Conservation (phyloP, 2,329 filamentous ascomycete species). For the Trichoderma afroharzianum region DNA sequence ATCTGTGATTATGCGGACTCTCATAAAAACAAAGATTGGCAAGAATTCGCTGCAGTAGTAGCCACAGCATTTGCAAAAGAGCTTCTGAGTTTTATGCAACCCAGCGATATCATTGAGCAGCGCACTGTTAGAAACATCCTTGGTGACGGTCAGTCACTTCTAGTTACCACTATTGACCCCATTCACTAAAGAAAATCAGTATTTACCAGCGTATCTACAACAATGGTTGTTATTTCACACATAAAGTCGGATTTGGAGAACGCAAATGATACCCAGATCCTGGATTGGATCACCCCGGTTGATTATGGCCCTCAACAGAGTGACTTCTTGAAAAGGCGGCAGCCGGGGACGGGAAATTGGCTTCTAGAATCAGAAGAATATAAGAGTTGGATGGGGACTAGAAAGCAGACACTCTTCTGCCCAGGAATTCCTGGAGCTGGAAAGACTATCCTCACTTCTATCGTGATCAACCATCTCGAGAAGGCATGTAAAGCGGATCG, state of each 20-base stretch:
- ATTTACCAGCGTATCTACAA: too few relatives aligned
- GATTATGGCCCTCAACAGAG: constrained; percentile 39
- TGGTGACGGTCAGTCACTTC: neutral
- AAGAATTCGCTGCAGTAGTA: neutral
- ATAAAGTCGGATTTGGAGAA: neutral
- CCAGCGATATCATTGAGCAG: neutral
- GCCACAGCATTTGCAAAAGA: constrained; percentile 12
- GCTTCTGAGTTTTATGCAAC: too few relatives aligned
- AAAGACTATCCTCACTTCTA: constrained; percentile 45
- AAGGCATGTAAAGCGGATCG: constrained; percentile 23
- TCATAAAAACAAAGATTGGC: neutral
- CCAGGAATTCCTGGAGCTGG: constrained; percentile 46
- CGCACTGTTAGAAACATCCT: neutral
- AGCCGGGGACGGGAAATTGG: constrained; percentile 44
- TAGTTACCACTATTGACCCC: too few relatives aligned
- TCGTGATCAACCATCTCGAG: constrained; percentile 40
- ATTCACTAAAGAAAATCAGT: too few relatives aligned
- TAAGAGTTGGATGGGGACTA: constrained; percentile 27
- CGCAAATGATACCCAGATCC: too few relatives aligned
- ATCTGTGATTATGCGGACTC: constrained; percentile 15
- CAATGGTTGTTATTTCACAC: neutral
- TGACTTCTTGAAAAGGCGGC: constrained; percentile 34
- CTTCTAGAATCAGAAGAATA: constrained; percentile 39
- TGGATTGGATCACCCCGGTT: constrained; percentile 37
- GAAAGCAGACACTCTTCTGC: constrained; percentile 39